Percentiles rank a stretch among this genome's conserved stretches.
Evolutionary conservation across 2,329 filamentous ascomycete genomes (phyloP).

Genomic region (Fusarium sacchari): DNA sequence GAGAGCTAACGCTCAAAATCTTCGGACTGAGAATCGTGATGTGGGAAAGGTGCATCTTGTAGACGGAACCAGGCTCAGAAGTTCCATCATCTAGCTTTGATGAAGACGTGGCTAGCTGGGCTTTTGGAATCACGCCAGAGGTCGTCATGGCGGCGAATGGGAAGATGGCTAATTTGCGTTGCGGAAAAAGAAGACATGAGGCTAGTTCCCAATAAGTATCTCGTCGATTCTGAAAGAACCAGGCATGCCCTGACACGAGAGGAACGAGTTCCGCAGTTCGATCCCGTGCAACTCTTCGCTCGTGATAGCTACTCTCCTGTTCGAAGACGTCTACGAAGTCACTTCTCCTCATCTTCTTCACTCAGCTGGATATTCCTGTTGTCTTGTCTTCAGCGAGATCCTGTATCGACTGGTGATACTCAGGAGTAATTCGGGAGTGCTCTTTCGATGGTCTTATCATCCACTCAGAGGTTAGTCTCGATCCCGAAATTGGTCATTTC

Average conservation of each 20-base stretch:
- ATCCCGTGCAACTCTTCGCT: background rate
- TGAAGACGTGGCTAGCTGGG: background rate
- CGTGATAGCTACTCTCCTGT: accelerated
- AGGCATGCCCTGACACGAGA: no score
- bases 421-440: accelerated
- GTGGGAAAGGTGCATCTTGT: background rate
- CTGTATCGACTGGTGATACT: accelerated
- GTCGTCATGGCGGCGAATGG: background rate
- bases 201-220: background rate
- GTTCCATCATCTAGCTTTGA: background rate
- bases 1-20: background rate
- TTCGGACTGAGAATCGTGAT: background rate
- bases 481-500: background rate
- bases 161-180: background rate
- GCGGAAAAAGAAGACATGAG: accelerated
- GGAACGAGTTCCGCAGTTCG: background rate
- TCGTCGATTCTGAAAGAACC: accelerated
- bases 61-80: accelerated
- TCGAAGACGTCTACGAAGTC: no score
- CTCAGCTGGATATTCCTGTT: accelerated
- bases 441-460: no score
- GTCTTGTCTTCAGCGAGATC: accelerated
- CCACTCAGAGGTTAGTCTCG: background rate
- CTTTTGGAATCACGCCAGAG: background rate
- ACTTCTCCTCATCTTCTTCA: background rate